Conservation (phyloP, 208 protist genomes). For the Herpetomonas tarakana region DNA sequence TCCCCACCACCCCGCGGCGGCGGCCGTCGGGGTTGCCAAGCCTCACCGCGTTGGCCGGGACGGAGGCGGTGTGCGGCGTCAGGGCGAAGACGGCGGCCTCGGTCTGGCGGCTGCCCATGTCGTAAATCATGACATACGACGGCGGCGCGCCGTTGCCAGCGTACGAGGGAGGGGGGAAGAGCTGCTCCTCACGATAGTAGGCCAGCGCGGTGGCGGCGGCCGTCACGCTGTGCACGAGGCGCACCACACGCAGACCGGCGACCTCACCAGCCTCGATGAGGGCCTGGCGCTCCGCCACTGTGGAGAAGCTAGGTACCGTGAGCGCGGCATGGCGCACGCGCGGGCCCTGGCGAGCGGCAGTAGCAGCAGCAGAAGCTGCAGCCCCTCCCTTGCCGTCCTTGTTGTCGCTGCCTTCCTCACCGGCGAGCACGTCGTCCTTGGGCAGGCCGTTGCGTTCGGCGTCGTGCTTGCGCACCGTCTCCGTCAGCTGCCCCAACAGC, state of each 20-base stretch:
- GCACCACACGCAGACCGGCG: conserved; percentile 73
- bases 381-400: neutral
- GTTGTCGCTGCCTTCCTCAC: neutral
- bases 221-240: conserved; percentile 80
- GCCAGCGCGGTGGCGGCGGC: conserved; percentile 69
- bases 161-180: conserved; percentile 16
- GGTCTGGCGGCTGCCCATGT: conserved; percentile 79
- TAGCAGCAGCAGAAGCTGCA: conserved; percentile 7
- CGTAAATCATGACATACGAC: conserved; percentile 75
- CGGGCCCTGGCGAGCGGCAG: neutral
- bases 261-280: conserved; percentile 87
- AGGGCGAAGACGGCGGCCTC: conserved; percentile 77
- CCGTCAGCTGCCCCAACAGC: conserved; percentile 76
- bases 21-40: neutral
- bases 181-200: conserved; percentile 40
- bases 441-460: conserved; percentile 32
- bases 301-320: conserved; percentile 67
- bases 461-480: conserved; percentile 35
- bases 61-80: neutral
- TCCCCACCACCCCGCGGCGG: conserved; percentile 12
- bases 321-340: conserved; percentile 62
- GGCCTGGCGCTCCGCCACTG: conserved; percentile 73
- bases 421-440: conserved; percentile 8
- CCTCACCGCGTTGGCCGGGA: neutral
- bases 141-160: neutral